Percentiles rank a stretch among this genome's conserved stretches.
These are phyloP conservation scores for Kuraishia piskuri DNA, from an alignment of 805 yeast species.

Conservation along the genomic window DNA sequence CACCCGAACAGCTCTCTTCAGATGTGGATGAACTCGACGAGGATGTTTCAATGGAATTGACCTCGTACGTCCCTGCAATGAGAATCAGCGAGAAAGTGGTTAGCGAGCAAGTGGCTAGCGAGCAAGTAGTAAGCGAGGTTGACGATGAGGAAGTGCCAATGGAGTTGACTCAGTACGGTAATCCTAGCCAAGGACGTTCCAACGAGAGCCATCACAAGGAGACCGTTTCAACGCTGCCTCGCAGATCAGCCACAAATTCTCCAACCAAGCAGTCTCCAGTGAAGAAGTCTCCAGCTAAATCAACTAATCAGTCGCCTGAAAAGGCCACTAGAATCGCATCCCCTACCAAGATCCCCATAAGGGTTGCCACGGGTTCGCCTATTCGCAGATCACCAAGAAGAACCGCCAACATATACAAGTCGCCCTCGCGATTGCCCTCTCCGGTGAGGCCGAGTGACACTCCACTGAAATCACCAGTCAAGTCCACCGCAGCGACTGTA, in stretches of 20 bases:
- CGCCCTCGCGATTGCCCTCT: too few relatives aligned
- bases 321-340: neutral
- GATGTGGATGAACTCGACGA: neutral
- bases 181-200: too few relatives aligned
- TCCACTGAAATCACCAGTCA: neutral
- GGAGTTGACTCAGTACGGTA: slow-evolving; percentile 2
- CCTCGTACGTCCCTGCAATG: neutral
- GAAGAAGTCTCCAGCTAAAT: neutral
- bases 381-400: neutral
- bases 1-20: neutral
- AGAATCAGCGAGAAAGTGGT: too few relatives aligned
- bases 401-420: neutral
- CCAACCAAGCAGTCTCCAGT: too few relatives aligned
- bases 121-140: too few relatives aligned
- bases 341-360: neutral
- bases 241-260: neutral
- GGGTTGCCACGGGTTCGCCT: too few relatives aligned
- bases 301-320: too few relatives aligned
- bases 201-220: too few relatives aligned
- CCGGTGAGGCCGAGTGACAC: too few relatives aligned
- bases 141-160: slow-evolving; percentile 1
- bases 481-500: neutral
- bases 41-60: neutral
- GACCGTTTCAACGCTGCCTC: neutral
- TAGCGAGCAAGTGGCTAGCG: too few relatives aligned